Base-by-base conservation (phyloP, 306 rosid species). In the Carpinus fangiana region DNA sequence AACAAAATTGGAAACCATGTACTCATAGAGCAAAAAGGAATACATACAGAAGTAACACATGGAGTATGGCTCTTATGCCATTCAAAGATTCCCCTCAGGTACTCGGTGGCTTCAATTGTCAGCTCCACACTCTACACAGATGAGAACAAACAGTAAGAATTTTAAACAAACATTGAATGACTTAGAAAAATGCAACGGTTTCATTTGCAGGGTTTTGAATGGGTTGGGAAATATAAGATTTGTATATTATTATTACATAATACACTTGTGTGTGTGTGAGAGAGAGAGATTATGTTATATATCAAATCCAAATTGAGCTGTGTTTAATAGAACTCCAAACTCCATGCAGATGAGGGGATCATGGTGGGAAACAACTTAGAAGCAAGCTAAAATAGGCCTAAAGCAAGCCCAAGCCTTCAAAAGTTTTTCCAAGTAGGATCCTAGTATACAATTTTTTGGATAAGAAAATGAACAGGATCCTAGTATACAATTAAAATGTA, bases 121-220 rank as follows among this genome's bases (percentile, higher is more conserved):
- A 95, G 86, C 93, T 95, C 99, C 88, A 95, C 90, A 73, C 97
- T 95, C 99, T 93, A 90, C 89, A 88, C 18, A 85, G 45, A 87
- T 65, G 70, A 79, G 55, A 78, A 52, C 54, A 43, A 64, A 81
- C 28, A 73, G 56, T 67, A 62, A 79, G 80, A 21, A 79, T 12
- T 61, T 74, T n/a, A 23, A 23, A 23, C 48, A 28, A 45, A 54
- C 16, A 20, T n/a, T 70, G 6, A 55, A 6, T 6, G 2, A 20
- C 8, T 70, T 9, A 77, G n/a, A 84, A 53, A 17, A 12, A n/a
- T 48, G 54, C 54, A 62, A 47, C 59, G 26, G 48, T 50, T 56
- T 16, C 41, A 17, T 26, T 34, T 62, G 34, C 20, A 34, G 41
- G 45, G 8, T 14, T 62, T 62, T 16, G n/a, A 14, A 1, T 4